Percentiles rank a stretch among this genome's conserved stretches.
phyloP scores from a whole-genome alignment of 2,329 filamentous ascomycete genomes.

The Orbilia ellipsospora region DNA sequence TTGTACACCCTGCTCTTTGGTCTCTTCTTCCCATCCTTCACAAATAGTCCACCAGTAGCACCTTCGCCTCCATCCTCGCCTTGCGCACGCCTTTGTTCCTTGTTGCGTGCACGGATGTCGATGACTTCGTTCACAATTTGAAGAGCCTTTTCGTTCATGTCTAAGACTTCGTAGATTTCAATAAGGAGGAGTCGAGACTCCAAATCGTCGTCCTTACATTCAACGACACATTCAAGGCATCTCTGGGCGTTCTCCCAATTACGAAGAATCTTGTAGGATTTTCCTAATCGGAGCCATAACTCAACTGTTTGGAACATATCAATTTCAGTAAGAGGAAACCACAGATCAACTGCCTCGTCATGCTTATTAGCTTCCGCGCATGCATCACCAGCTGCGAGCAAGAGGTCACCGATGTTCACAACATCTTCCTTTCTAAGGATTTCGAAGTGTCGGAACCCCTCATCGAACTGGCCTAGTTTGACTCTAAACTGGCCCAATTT shows the following conservation, averaged over 20 bases:
- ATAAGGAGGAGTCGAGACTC: conserved; percentile 47
- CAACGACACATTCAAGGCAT: conserved; percentile 49
- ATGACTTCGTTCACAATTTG: conserved; percentile 81
- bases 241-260: conserved; percentile 60
- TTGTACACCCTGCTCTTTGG: conserved; percentile 34
- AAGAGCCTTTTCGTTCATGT: conserved; percentile 79
- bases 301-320: conserved; percentile 67
- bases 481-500: conserved; percentile 88
- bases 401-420: conserved; percentile 78
- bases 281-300: conserved; percentile 70
- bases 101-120: conserved; percentile 68
- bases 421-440: conserved; percentile 75
- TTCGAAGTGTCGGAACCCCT: conserved; percentile 78
- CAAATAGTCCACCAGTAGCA: conserved; percentile 11
- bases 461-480: conserved; percentile 73
- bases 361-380: conserved; percentile 67
- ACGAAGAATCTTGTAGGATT: conserved; percentile 75
- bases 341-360: conserved; percentile 70
- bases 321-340: conserved; percentile 68
- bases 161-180: conserved; percentile 79
- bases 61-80: conserved; percentile 53
- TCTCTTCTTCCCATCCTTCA: conserved; percentile 41
- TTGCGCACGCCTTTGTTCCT: conserved; percentile 57
- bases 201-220: conserved; percentile 44
- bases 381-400: conserved; percentile 75